Conservation (phyloP, 1,284 basidiomycete genomes). For the Boletus sp. region DNA sequence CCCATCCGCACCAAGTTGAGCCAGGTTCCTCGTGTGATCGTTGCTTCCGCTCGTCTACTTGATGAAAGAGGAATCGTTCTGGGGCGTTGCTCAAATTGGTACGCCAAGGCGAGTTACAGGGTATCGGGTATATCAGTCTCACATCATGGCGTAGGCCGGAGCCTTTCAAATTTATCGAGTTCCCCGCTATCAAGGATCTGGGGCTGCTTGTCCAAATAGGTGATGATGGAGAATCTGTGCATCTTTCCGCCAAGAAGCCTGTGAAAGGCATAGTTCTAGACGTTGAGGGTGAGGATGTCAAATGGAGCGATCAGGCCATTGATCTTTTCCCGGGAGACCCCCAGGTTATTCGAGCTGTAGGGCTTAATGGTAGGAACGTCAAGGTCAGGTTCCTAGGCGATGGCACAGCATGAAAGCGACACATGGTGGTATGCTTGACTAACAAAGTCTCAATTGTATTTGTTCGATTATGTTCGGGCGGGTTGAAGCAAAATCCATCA, state of each 20-base stretch:
- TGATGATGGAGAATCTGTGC: constrained; percentile 59
- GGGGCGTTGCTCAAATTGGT: constrained; percentile 80
- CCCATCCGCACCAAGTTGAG: constrained; percentile 60
- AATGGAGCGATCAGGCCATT: constrained; percentile 84
- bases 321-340: constrained; percentile 83
- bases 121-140: constrained; percentile 6
- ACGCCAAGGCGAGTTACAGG: constrained; percentile 18
- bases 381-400: constrained; percentile 71
- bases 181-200: constrained; percentile 59
- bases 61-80: constrained; percentile 57
- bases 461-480: neutral
- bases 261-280: constrained; percentile 85
- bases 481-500: constrained; percentile 10
- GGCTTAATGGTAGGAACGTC: constrained; percentile 62
- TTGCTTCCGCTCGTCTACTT: constrained; percentile 73
- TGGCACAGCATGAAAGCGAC: constrained; percentile 49
- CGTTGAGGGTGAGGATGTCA: constrained; percentile 64
- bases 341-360: constrained; percentile 61
- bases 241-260: constrained; percentile 60
- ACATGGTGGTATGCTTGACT: neutral
- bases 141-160: constrained; percentile 60
- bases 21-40: constrained; percentile 61
- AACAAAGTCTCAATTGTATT: neutral
- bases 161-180: constrained; percentile 86
- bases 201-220: constrained; percentile 51